Evolutionary conservation across 345 rosid species (phyloP).

Genomic region (Heritiera littoralis): DNA sequence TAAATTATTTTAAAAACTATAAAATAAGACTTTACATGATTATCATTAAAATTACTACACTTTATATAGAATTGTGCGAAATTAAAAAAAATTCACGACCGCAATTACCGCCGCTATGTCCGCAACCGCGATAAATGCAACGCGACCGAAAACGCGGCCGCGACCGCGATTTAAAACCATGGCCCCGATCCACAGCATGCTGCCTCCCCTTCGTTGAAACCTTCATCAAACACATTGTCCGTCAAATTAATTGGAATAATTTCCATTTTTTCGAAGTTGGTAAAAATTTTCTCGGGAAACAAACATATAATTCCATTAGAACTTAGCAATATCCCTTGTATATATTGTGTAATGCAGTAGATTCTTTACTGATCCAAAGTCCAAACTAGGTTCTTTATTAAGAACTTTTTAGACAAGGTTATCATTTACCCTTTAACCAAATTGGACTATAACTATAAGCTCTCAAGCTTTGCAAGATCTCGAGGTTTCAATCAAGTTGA

Average conservation of each 20-base stretch:
- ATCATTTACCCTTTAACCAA: neutral
- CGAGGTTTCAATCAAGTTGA: conserved; percentile 13
- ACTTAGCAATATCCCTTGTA: neutral
- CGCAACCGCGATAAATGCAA: no score
- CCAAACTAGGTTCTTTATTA: neutral
- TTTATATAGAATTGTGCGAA: no score
- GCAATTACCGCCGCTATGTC: no score
- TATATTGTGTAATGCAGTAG: no score
- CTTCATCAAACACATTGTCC: conserved; percentile 31
- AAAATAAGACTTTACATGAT: no score
- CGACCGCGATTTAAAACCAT: no score
- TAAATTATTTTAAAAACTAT: no score
- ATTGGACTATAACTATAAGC: neutral
- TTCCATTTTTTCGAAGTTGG: neutral
- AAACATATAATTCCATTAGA: neutral
- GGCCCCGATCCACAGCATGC: conserved; percentile 87
- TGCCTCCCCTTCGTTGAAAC: conserved; percentile 60
- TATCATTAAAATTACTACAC: no score
- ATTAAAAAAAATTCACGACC: no score
- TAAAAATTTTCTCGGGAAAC: neutral
- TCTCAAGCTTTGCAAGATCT: conserved; percentile 1
- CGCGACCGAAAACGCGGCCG: no score
- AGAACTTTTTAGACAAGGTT: neutral
- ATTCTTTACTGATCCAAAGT: no score
- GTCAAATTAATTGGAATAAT: neutral